Evolutionary conservation across 225 moss, liverwort and hornwort genomes (phyloP).

Genomic region (Polytrichum commune): DNA sequence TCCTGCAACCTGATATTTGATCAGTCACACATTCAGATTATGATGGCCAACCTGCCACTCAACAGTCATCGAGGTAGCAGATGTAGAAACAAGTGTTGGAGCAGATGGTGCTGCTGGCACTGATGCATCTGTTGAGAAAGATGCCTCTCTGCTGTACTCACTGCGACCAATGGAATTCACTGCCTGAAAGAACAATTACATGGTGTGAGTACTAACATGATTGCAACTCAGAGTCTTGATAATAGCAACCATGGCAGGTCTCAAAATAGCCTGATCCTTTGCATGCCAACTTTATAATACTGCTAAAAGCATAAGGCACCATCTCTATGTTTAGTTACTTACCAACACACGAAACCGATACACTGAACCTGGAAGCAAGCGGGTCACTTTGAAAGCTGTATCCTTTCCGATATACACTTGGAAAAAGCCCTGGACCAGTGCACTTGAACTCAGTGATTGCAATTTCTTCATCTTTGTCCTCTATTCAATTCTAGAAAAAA

Average conservation of each 20-base stretch:
- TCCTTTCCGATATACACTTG: conserved; percentile 29
- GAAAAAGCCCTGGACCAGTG: conserved; percentile 28
- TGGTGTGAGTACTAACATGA: no score
- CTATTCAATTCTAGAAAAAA: no score
- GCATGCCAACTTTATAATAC: no score
- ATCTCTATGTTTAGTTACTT: conserved; percentile 13
- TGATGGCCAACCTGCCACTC: conserved; percentile 35
- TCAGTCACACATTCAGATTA: not conserved
- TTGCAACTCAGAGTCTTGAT: no score
- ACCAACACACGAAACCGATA: conserved; percentile 47
- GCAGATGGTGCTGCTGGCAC: conserved; percentile 40
- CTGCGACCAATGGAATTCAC: conserved; percentile 36
- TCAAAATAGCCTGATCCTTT: no score
- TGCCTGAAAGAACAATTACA: conserved; percentile 20
- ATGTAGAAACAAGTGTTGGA: conserved; percentile 31
- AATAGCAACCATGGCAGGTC: no score
- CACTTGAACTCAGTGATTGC: no score
- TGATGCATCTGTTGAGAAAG: conserved; percentile 25
- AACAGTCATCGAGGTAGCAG: conserved; percentile 34
- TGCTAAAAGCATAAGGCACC: no score
- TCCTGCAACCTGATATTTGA: no score
- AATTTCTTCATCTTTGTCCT: no score
- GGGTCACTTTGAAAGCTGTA: conserved; percentile 32
- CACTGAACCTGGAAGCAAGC: conserved; percentile 32
- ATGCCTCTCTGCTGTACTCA: conserved; percentile 24